Evolutionary conservation across 768 basidiomycete genomes (phyloP), one percentile per base, ranked within the genome.

Genomic region (Kwoniella mangroviensis): DNA sequence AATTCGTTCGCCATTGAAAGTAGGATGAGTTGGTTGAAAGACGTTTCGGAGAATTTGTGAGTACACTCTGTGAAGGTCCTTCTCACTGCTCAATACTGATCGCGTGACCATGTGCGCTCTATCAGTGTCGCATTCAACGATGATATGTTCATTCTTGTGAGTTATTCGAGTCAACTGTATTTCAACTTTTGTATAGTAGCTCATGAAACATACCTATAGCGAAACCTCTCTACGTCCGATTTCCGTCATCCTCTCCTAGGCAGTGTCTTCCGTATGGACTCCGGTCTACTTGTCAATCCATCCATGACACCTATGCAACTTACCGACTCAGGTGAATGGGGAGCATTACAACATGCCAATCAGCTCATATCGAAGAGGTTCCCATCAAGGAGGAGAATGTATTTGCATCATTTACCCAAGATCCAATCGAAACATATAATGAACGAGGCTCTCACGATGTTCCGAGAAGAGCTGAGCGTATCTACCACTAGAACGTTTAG

Each of bases 91-190:
- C n/a, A n/a, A n/a, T n/a, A n/a, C n/a, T n/a, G n/a, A n/a, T n/a
- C n/a, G 34, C 9, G 34, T 6, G 34, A 34, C 34, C 34, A 17
- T 34, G 6, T n/a, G 15, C 15, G 26, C 7, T 57, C 17, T 53
- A 15, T 7, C 54, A 75, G 80, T 52, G 61, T 83, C 11, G 59
- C 77, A 17, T 68, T 71, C 61, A 83, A 83, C 65, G 81, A 83
- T 49, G 81, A 83, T 65, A 83, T 83, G 81, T 81, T 79, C 63
- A 69, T 83, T 53, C 68, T 79, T n/a, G 73, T 76, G 28, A 63
- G 75, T 76, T 7, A 34, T 1, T 28, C 22, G 34, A 34, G 34
- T 34, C 34, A 5, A 34, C 34, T 34, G 0, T 1, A 34, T 34
- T 0, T 34, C 34, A 0, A 0, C 0, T 1, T 34, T 34, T 34